Percentiles rank a stretch among this genome's conserved stretches.
phyloP scores from a whole-genome alignment of 495 filamentous ascomycete genomes.

The Penicillium manginii region DNA sequence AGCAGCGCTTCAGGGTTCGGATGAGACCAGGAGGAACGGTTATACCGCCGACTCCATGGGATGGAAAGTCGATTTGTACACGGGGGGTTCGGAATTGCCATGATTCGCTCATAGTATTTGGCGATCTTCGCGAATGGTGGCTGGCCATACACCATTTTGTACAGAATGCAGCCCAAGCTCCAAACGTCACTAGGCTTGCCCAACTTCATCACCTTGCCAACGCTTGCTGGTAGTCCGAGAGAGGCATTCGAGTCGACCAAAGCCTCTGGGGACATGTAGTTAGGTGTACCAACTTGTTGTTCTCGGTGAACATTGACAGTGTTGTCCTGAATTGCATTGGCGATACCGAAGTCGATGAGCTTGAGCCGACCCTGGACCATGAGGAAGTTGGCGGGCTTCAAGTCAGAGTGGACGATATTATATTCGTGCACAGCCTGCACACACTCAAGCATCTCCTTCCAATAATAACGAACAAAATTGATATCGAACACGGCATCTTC shows the following conservation, averaged over 20 bases:
- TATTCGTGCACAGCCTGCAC: conserved; percentile 82
- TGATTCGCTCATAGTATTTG: conserved; percentile 72
- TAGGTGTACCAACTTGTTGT: conserved; percentile 91
- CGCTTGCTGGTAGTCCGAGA: conserved; percentile 56
- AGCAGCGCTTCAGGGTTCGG: conserved; percentile 74
- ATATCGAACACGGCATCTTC: conserved; percentile 81
- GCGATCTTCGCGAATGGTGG: conserved; percentile 91
- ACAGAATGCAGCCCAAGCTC: conserved; percentile 94
- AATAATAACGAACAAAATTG: conserved; percentile 92
- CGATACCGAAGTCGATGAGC: conserved; percentile 95
- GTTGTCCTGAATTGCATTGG: conserved; percentile 94
- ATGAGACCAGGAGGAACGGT: conserved; percentile 71
- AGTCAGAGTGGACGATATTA: conserved; percentile 93
- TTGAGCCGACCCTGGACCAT: conserved; percentile 83
- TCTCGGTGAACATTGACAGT: conserved; percentile 98
- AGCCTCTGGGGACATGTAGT: conserved; percentile 97
- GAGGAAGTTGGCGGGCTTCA: conserved; percentile 95
- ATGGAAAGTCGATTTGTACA: conserved; percentile 80
- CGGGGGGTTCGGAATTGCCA: conserved; percentile 90
- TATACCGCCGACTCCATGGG: conserved; percentile 71
- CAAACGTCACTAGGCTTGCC: conserved; percentile 96
- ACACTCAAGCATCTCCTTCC: conserved; percentile 99
- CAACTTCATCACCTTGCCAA: conserved; percentile 86
- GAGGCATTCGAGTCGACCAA: conserved; percentile 83
- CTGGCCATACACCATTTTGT: conserved; percentile 94